Base-by-base conservation (phyloP, 2,329 filamentous ascomycete genomes). In the Ophioceras dolichostomum region DNA sequence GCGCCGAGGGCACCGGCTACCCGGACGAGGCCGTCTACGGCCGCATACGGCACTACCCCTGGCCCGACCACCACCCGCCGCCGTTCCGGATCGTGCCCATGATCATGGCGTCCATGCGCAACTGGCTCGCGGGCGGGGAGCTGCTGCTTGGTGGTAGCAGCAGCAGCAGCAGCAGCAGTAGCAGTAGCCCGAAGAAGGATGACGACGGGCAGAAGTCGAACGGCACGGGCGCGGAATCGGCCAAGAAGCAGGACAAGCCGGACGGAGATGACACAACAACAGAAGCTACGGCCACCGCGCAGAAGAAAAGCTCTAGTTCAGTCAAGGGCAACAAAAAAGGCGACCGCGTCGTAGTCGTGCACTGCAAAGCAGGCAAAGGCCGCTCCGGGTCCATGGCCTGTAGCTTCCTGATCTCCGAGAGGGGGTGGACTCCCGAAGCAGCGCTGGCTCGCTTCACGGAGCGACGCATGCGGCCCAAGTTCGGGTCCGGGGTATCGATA, bases 301-400 rank as follows among this genome's bases (percentile, higher is more conserved):
- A 55, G 33, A 48, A 47, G 12, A 54, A 57, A 37, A 60, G 51
- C 4, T 45, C 55, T 27, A 57, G 55, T 36, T 52, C 20, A 8
- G 29, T 59, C 24, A 53, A 52, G 32, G 55, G 58, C 27, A n/a
- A n/a, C n/a, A n/a, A n/a, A n/a, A n/a, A n/a, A n/a, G n/a, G n/a
- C n/a, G n/a, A n/a, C n/a, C 68, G 86, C 24, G 85, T 96, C 0
- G 81, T 81, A 0, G 88, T 96, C 6, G 86, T 96, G 7, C 91
- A 98, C 58, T 96, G 91, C 65, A 96, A 96, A 56, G 91, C 91
- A 1, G 91, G 91, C 3, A 98, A 98, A 59, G 91, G 91, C 2
- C 71, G 91, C 36, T 94, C 85, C 45, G 91, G 91, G 4, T 94
- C 86, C 0, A 76, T 86, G 49, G 79, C 81, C 21, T 94, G 85